Evolutionary conservation across 192 early-diverging fungal genomes (phyloP), one percentile per base, ranked within the genome.

Genomic region (Coemansia sp.): DNA sequence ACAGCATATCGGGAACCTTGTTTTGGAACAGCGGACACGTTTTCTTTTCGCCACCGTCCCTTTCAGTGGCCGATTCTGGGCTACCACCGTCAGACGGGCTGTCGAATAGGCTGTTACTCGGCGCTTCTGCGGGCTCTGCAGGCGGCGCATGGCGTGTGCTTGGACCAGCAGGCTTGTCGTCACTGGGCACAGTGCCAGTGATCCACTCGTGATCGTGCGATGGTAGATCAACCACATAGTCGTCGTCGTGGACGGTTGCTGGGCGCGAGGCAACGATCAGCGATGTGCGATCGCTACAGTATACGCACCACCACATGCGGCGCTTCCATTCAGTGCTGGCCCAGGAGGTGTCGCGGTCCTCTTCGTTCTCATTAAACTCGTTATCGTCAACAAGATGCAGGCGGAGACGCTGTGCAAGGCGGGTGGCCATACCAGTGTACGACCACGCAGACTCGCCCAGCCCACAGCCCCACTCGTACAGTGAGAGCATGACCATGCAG

Each of bases 391-490:
- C 66, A 42, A 81, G 59, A 25, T 81, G 78, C 59, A 81, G 44
- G 23, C 73, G 72, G 52, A 68, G 70, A 41, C 78, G 72, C 66
- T 81, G 68, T 5, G 78, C 78, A 63, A 79, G 57, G 0, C 76
- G 70, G 42, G 70, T 79, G 19, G 76, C 76, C 70, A 79, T 79
- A 3, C 76, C 76, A 14, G 72, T 75, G 45, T 75, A 81, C 8
- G 78, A 71, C 78, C 78, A 81, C 25, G 78, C 78, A 11, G 78
- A 81, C 54, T 81, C 78, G 59, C 78, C 78, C n/a, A 72, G 72
- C 8, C 78, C 78, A 33, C 78, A 81, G 36, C 72, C 78, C 72
- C 73, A 81, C 63, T 81, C 78, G 54, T 75, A 81, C 48, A 81
- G 61, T 50, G 72, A 74, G 48, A 81, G 69, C 68, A 75, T 68